These are phyloP conservation scores for Lunularia cruciata DNA, from an alignment of 225 moss, liverwort and hornwort genomes.

Conservation along the genomic window DNA sequence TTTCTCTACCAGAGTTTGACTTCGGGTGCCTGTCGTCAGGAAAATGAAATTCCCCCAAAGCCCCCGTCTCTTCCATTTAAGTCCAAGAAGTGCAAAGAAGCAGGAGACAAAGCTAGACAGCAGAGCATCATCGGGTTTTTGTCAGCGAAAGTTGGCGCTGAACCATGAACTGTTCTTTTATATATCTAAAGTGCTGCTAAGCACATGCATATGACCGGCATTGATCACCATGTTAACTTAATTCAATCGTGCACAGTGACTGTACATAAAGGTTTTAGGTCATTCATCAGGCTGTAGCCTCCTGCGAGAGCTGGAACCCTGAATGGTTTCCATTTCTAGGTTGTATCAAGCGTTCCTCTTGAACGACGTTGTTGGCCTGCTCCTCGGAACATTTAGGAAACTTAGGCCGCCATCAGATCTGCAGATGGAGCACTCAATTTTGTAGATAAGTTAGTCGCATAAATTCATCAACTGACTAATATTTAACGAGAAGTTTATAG, in stretches of 20 bases:
- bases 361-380: too few species aligned
- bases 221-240: not conserved
- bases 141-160: slow-evolving; percentile 27
- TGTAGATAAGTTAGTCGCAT: not conserved
- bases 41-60: slow-evolving; percentile 15
- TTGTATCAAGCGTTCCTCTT: not conserved
- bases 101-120: slow-evolving; percentile 26
- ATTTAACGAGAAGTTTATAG: too few species aligned
- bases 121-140: slow-evolving; percentile 38
- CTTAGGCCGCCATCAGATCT: not conserved
- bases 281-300: not conserved
- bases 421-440: slow-evolving; percentile 6
- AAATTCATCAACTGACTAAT: too few species aligned
- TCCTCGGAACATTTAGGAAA: not conserved
- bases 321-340: not conserved
- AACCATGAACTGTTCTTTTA: slow-evolving; percentile 6
- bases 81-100: slow-evolving; percentile 23
- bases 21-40: slow-evolving; percentile 4
- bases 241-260: not conserved
- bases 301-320: not conserved
- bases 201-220: not conserved
- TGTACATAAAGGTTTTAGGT: slow-evolving; percentile 7
- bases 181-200: not conserved
- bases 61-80: not conserved
- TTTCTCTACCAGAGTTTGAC: not conserved